Base-by-base conservation (phyloP, 2,329 filamentous ascomycete genomes). In the Aspergillus quadrilineatus region DNA sequence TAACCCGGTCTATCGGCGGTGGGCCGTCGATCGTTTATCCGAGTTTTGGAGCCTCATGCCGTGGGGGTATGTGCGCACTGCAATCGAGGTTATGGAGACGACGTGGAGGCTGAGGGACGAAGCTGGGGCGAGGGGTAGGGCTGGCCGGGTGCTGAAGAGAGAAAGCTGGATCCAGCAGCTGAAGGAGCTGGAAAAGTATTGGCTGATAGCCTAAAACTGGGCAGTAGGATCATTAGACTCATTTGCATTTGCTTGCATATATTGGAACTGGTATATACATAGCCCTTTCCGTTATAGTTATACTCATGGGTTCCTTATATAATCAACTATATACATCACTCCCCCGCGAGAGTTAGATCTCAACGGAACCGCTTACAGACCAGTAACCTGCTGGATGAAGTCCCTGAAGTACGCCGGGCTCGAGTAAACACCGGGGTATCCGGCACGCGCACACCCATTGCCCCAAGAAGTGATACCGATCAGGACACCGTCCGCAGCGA, bases 41-140 rank as follows among this genome's bases (percentile, higher is more conserved):
- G 8, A 15, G 15, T 43, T 50, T 29, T 55, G 51, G 51, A 36
- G 28, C 34, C 28, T 54, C 6, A 26, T 58, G 9, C 56, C 46
- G 5, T 58, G 51, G 51, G 51, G 56, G 29, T 58, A 58, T 43
- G n/a, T 55, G 1, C 36, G 37, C 28, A 58, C 46, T 30, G 56
- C 51, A 1, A 42, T 46, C 6, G 56, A 55, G 28, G 46, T 55
- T 28, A 58, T 58, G 51, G n/a, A 26, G 22, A 47, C 28, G 26
- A 32, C 46, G 26, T 58, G 51, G 56, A 6, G 5, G 6, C 22
- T 58, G 28, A 47, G 55, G 6, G 55, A 53, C 50, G 9, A 1
- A 4, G 26, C 2, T 42, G 36, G 22, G 26, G 28, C 22, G 22
- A 22, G 22, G 22, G 22, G 22, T 22, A 22, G 22, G 22, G 22